Evolutionary conservation across 371 early-diverging fungal genomes (phyloP), one percentile per base, ranked within the genome.

Genomic region (Mucor saturninus): DNA sequence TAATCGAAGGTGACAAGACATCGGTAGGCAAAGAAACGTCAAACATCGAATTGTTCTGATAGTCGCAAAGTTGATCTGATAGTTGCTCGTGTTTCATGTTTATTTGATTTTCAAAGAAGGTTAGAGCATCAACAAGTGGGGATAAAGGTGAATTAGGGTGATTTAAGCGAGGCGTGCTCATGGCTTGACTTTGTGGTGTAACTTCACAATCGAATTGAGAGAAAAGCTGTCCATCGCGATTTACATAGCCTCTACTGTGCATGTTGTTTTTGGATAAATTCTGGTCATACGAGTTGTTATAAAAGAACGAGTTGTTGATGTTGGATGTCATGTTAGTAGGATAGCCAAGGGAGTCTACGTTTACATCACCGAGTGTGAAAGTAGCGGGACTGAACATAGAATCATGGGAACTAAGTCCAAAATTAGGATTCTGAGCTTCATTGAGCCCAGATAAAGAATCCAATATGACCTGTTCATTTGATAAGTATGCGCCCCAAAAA

Each of bases 111-210:
- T 35, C 35, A 35, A 6, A 35, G 8, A 35, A 35, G 35, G 4
- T 35, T 35, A 8, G 8, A 35, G 8, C 35, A 13, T 46, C 21
- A 21, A 26, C n/a, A 21, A 1, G 2, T 7, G 46, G 46, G 6
- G 46, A 21, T 46, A 6, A 50, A 21, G 54, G 54, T 10, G 54
- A 54, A 15, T 14, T n/a, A 2, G 21, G 32, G 26, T 39, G 26
- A 9, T 11, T 38, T 6, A 54, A 15, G 5, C 26, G 28, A 4
- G 54, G 54, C 2, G 54, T 54, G 28, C 38, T 54, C 11, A 39
- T 7, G 1, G 26, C 5, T 39, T 54, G 54, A 54, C 54, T 54
- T 26, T 39, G 26, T 10, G 54, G 54, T 26, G 54, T 54, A 2
- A 26, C 14, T 38, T 54, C 37, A 10, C 21, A 11, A 39, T 54